Percentiles rank a stretch among this genome's conserved stretches.
Conservation (phyloP, 495 filamentous ascomycete genomes). For the Daldinia vernicosa region DNA sequence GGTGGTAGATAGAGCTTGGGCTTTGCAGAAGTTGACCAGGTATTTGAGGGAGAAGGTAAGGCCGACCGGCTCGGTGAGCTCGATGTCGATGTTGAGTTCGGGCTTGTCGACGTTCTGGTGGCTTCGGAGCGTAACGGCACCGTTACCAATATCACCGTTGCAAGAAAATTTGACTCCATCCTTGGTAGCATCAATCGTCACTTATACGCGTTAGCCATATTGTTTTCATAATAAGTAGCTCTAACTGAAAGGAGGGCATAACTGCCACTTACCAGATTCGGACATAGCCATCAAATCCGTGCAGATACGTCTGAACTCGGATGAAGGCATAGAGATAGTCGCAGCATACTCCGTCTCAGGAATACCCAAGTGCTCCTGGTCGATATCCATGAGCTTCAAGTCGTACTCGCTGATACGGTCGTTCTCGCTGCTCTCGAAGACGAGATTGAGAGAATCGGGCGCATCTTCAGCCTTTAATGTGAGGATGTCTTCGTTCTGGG, state of each 20-base stretch:
- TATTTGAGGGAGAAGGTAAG: constrained; percentile 99
- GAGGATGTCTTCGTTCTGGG: constrained; percentile 93
- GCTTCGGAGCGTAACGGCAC: constrained; percentile 87
- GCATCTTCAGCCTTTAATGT: constrained; percentile 98
- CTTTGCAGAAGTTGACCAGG: constrained; percentile 99
- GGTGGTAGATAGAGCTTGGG: constrained; percentile 77
- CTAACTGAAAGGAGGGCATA: not conserved
- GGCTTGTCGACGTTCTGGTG: constrained; percentile 93
- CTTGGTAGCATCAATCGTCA: constrained; percentile 95
- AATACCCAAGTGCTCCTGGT: constrained; percentile 98
- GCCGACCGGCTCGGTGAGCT: constrained; percentile 88
- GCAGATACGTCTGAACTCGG: constrained; percentile 95
- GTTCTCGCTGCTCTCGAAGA: constrained; percentile 90
- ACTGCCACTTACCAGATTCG: constrained; percentile 78
- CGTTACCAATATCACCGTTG: constrained; percentile 93
- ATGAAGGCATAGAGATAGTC: constrained; percentile 84
- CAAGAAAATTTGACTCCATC: constrained; percentile 97
- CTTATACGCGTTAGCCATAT: constrained; percentile 56
- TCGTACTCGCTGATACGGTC: constrained; percentile 98
- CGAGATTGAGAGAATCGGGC: constrained; percentile 91
- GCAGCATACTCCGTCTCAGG: constrained; percentile 98
- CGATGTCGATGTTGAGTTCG: constrained; percentile 83
- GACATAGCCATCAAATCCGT: constrained; percentile 88
- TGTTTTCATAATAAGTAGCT: constrained; percentile 3
- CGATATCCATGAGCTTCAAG: constrained; percentile 99